phyloP scores from a whole-genome alignment of 1,139 yeast genomes.

The Candida sanyaensis region DNA sequence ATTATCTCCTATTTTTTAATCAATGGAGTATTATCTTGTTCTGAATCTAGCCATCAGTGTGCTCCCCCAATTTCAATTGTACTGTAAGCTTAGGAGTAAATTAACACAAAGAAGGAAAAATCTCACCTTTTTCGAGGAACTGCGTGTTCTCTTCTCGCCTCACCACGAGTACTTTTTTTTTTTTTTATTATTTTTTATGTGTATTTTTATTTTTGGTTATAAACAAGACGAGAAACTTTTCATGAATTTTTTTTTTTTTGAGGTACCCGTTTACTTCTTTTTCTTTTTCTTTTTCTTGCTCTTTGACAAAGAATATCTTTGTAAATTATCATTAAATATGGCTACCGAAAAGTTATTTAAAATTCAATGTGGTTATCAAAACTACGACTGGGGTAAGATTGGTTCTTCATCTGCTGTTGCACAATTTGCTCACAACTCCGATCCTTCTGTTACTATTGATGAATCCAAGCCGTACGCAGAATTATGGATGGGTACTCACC shows the following conservation, averaged over 20 bases:
- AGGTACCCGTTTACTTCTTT: not conserved
- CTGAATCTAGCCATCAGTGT: no score
- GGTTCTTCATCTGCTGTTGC: conserved; percentile 90
- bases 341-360: conserved; percentile 31
- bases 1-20: no score
- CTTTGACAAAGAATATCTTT: conserved; percentile 1
- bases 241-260: not conserved
- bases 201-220: not conserved
- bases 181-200: no score
- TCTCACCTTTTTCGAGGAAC: not conserved
- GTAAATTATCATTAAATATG: not conserved
- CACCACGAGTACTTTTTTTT: not conserved
- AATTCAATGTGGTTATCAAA: conserved; percentile 62
- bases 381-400: conserved; percentile 85
- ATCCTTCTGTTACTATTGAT: conserved; percentile 59
- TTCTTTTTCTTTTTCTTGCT: not conserved
- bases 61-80: not conserved
- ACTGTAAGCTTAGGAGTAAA: not conserved
- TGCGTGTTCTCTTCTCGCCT: conserved; percentile 1
- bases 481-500: conserved; percentile 99
- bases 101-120: conserved; percentile 1
- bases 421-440: conserved; percentile 72
- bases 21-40: no score
- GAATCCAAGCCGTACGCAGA: conserved; percentile 84
- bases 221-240: conserved; percentile 1